A percentile compares a stretch with the other conserved stretches of the same genome.
phyloP scores from a whole-genome alignment of 2,329 filamentous ascomycete species.

The Fusarium secorum region DNA sequence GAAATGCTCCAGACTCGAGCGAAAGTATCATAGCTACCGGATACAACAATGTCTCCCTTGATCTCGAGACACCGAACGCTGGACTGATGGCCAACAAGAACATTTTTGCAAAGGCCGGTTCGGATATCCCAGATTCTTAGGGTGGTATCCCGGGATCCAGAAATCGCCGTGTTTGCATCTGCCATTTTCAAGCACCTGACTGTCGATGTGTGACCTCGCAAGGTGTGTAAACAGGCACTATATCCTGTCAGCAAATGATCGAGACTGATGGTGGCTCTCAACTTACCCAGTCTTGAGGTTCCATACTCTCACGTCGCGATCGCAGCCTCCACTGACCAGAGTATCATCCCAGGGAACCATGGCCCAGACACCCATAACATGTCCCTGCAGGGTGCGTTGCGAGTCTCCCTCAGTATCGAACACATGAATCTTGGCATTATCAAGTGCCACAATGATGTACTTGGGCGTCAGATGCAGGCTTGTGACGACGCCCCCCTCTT shows the following conservation, averaged over 20 bases:
- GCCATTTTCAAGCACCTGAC: slow-evolving; percentile 98
- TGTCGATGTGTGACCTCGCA: slow-evolving; percentile 95
- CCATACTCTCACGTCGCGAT: slow-evolving; percentile 97
- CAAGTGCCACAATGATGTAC: slow-evolving; percentile 96
- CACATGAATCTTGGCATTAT: slow-evolving; percentile 98
- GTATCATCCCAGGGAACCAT: slow-evolving; percentile 99
- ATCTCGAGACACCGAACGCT: slow-evolving; percentile 96
- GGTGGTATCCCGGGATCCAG: slow-evolving; percentile 93
- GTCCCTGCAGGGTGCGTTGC: slow-evolving; percentile 88
- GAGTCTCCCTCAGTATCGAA: slow-evolving; percentile 92
- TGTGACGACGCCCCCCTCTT: slow-evolving; percentile 96
- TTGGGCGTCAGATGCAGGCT: slow-evolving; percentile 92
- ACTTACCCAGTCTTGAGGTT: slow-evolving; percentile 89
- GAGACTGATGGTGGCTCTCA: not conserved
- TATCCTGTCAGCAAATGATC: slow-evolving; percentile 28
- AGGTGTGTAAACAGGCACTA: slow-evolving; percentile 78
- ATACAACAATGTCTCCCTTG: slow-evolving; percentile 96
- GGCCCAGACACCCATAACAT: slow-evolving; percentile 99
- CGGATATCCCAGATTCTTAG: slow-evolving; percentile 94
- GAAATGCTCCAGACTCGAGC: slow-evolving; percentile 98
- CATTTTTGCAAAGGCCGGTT: slow-evolving; percentile 87
- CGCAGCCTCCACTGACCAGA: slow-evolving; percentile 93
- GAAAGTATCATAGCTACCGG: slow-evolving; percentile 96
- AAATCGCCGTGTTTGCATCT: slow-evolving; percentile 91
- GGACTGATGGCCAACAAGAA: slow-evolving; percentile 92